phyloP scores from a whole-genome alignment of 306 rosid genomes.

The Prunus salicina region DNA sequence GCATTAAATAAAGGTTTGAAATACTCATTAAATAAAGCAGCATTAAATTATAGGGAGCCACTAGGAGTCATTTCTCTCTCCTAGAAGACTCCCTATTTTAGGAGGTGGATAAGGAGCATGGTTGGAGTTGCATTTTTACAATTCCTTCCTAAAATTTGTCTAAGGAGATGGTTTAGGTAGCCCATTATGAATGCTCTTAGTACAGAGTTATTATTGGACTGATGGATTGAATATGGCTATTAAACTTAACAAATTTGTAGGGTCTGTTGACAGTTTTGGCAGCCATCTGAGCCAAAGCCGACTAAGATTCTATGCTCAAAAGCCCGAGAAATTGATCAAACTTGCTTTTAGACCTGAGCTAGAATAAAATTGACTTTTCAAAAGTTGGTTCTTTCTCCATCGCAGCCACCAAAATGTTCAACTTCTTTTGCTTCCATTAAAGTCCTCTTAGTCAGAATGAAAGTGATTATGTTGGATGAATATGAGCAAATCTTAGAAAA shows the following conservation, averaged over 20 bases:
- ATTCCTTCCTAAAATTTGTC: too few relatives aligned
- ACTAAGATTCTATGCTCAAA: background rate
- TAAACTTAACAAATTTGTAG: constrained; percentile 15
- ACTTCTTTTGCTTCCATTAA: background rate
- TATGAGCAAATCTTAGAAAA: background rate
- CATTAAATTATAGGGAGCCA: too few relatives aligned
- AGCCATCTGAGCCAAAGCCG: background rate
- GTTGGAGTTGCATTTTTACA: too few relatives aligned
- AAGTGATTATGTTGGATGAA: constrained; percentile 5
- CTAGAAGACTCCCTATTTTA: too few relatives aligned
- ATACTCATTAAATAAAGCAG: too few relatives aligned
- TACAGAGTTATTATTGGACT: background rate
- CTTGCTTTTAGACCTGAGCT: background rate
- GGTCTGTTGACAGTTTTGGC: background rate
- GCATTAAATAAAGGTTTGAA: too few relatives aligned
- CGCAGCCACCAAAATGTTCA: constrained; percentile 15
- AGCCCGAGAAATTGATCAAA: constrained; percentile 2
- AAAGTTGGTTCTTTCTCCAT: constrained; percentile 1
- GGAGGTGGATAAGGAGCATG: too few relatives aligned
- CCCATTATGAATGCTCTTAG: too few relatives aligned
- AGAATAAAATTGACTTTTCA: background rate
- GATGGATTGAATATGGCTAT: too few relatives aligned
- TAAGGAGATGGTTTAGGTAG: too few relatives aligned
- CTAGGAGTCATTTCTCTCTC: too few relatives aligned
- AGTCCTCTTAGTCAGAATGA: background rate